Conservation (phyloP, 1,284 basidiomycete species). For the Pterulicium gracile region DNA sequence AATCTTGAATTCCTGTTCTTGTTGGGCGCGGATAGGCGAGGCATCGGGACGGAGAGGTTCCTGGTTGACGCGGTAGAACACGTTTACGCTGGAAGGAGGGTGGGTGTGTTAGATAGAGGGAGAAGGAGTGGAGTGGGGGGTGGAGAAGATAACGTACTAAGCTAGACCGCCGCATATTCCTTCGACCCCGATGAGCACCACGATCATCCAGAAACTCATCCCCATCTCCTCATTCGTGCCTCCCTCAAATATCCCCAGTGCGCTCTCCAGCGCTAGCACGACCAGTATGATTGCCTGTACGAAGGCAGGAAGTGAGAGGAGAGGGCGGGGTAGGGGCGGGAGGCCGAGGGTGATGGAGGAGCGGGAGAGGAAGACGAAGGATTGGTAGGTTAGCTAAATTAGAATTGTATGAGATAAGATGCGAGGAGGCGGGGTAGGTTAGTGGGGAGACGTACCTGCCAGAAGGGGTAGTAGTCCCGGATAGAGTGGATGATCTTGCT, state of each 20-base stretch:
- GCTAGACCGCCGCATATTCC: conserved; percentile 86
- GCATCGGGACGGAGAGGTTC: conserved; percentile 42
- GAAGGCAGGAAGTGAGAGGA: conserved; percentile 69
- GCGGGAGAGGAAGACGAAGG: conserved; percentile 91
- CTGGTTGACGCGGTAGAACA: conserved; percentile 78
- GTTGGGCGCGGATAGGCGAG: conserved; percentile 40
- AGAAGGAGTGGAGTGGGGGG: conserved; percentile 4
- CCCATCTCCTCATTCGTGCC: conserved; percentile 27
- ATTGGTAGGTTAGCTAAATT: conserved; percentile 72
- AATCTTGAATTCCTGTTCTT: conserved; percentile 83
- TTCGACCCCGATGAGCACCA: conserved; percentile 73
- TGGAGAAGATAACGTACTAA: conserved; percentile 41
- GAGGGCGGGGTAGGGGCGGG: conserved; percentile 64
- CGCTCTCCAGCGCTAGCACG: conserved; percentile 54
- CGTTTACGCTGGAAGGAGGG: conserved; percentile 57
- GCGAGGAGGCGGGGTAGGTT: background rate
- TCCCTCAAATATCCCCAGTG: conserved; percentile 49
- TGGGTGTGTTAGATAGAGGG: background rate
- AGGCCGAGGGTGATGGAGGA: conserved; percentile 85
- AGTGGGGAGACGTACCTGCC: conserved; percentile 50
- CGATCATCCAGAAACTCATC: conserved; percentile 56
- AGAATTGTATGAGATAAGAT: conserved; percentile 10
- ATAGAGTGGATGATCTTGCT: conserved; percentile 75
- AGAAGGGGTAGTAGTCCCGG: conserved; percentile 91
- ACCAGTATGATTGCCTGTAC: conserved; percentile 57